Evolutionary conservation across 495 filamentous ascomycete genomes (phyloP).

Genomic region (Parmelia sp.): DNA sequence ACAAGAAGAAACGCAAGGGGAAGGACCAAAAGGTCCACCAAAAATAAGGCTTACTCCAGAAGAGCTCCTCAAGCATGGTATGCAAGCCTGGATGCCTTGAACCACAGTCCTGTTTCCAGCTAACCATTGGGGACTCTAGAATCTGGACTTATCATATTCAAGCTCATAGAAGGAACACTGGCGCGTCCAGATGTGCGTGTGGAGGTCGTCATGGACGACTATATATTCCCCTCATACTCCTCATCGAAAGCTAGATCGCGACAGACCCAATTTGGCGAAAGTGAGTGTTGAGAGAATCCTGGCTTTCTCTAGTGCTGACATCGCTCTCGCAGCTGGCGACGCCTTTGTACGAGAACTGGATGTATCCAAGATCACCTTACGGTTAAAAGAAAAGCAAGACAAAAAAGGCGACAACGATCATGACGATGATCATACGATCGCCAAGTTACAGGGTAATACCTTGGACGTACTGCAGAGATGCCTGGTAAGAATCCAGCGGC

Average conservation of each 20-base stretch:
- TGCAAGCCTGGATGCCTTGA: neutral
- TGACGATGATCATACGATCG: conserved; percentile 60
- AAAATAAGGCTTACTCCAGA: conserved; percentile 73
- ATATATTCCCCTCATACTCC: conserved; percentile 82
- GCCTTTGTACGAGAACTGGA: conserved; percentile 95
- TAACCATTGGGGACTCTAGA: conserved; percentile 43
- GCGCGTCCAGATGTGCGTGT: conserved; percentile 68
- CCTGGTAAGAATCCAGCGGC: conserved; percentile 49
- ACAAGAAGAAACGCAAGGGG: conserved; percentile 42
- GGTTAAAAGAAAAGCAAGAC: conserved; percentile 67
- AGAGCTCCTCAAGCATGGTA: conserved; percentile 72
- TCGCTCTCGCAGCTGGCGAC: conserved; percentile 58
- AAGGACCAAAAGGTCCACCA: conserved; percentile 54
- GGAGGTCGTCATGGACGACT: conserved; percentile 91
- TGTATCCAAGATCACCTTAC: conserved; percentile 85
- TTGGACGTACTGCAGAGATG: conserved; percentile 79
- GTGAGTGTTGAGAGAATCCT: conserved; percentile 34
- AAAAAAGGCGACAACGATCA: conserved; percentile 63
- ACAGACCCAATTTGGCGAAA: conserved; percentile 70
- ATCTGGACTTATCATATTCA: conserved; percentile 90
- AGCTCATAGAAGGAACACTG: conserved; percentile 80
- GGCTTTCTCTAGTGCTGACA: conserved; percentile 2
- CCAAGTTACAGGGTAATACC: conserved; percentile 79
- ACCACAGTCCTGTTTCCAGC: neutral
- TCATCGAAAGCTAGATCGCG: conserved; percentile 64